Base-by-base conservation (phyloP, 495 filamentous ascomycete genomes). In the Neurospora cerealis region DNA sequence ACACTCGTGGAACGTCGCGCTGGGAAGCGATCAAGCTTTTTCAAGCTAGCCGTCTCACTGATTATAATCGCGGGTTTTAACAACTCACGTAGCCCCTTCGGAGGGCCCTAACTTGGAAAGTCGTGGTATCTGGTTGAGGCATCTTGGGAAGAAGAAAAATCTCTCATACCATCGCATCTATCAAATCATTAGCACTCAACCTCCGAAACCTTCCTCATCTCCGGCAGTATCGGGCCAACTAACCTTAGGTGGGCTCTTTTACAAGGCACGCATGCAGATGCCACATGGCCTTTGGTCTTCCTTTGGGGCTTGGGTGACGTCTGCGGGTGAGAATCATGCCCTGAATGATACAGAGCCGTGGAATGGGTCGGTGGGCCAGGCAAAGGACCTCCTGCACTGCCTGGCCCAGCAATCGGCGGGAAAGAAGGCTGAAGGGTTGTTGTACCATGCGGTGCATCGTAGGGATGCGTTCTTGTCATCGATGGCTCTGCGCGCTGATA, bases 191-290 rank as follows among this genome's bases (percentile, higher is more conserved):
- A 76, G 75, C 69, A 69, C 28, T 34, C 28, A 34, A 66, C 54
- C 54, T 36, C 54, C 54, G 28, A 34, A 32, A 19, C 28, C 28
- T 15, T 36, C 13, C 6, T 19, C 48, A 32, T 66, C 54, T 66
- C 28, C 28, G 28, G 39, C 44, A 54, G 10, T 40, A 73, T 71
- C 48, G 54, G 62, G 73, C 72, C 69, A 39, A 80, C 82, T 76
- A 83, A 88, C 87, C 87, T 83, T 74, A 99, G 85, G 87, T 99
- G 96, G 73, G 96, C 97, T 82, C 91, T 94, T 81, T 98, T 98
- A 85, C 96, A 99, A 78, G 97, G 96, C 72, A 98, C 92, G 80
- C 96, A 99, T 21, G 96, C 96, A 41, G 95, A 97, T 42, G 95
- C 93, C 69, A 99, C 96, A 84, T 99, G 96, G 15, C 93, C 93